Evolutionary conservation across 169 alveolate genomes (phyloP).

Genomic region (Plasmodium billcollinsi): DNA sequence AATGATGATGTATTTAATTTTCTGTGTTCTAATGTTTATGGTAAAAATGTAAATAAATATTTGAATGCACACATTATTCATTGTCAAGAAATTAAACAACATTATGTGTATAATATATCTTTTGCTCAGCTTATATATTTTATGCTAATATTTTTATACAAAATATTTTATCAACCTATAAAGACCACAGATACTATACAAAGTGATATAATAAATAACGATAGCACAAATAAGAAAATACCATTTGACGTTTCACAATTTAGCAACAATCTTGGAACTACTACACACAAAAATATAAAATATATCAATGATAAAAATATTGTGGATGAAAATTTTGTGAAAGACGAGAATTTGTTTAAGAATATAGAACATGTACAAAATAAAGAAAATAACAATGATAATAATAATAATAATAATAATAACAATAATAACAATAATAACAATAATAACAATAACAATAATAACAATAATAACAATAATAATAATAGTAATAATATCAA

Average conservation of each 20-base stretch:
- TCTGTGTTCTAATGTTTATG: conserved; percentile 49
- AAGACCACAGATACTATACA: neutral
- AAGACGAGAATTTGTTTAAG: neutral
- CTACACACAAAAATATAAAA: too few species aligned
- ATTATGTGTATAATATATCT: conserved; percentile 62
- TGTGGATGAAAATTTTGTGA: too few species aligned
- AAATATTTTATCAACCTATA: conserved; percentile 57
- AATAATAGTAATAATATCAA: neutral
- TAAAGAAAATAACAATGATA: neutral
- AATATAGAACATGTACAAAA: neutral
- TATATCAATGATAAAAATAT: too few species aligned
- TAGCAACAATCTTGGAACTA: too few species aligned
- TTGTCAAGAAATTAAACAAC: conserved; percentile 3
- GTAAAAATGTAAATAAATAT: conserved; percentile 14
- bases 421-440: too few species aligned
- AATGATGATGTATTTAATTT: conserved; percentile 40
- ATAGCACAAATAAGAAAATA: neutral
- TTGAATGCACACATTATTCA: conserved; percentile 18
- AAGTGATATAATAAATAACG: neutral
- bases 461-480: neutral
- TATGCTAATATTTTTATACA: conserved; percentile 63
- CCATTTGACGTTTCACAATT: neutral
- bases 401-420: too few species aligned
- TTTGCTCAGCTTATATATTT: conserved; percentile 73
- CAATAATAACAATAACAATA: too few species aligned